Percentiles rank a stretch among this genome's conserved stretches.
Conservation (phyloP, 2,329 filamentous ascomycete genomes). For the Xylaria arbuscula region DNA sequence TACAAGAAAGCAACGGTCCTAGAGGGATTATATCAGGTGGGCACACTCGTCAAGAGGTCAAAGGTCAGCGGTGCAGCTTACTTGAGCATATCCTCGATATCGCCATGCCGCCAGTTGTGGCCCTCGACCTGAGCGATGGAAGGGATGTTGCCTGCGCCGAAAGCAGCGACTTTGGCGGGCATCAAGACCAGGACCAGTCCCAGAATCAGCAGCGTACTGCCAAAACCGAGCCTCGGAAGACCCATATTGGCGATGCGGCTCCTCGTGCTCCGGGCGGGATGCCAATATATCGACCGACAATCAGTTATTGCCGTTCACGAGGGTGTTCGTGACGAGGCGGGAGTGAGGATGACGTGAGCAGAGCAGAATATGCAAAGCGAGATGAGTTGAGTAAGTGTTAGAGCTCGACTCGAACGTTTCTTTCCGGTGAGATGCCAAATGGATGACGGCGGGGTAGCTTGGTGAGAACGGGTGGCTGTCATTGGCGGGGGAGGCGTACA, state of each 20-base stretch:
- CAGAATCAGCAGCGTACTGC: constrained; percentile 64
- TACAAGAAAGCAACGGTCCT: constrained; percentile 76
- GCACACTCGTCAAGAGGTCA: not conserved
- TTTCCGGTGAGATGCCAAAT: constrained; percentile 4
- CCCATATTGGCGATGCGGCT: constrained; percentile 55
- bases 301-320: not conserved
- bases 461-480: not conserved
- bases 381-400: not conserved
- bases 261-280: not conserved
- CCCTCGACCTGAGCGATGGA: constrained; percentile 72
- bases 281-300: not conserved
- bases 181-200: constrained; percentile 67
- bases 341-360: constrained; percentile 20
- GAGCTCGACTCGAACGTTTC: not conserved
- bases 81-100: constrained; percentile 85
- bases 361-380: not conserved
- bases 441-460: constrained; percentile 34
- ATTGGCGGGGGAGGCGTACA: constrained; percentile 22
- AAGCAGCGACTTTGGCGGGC: constrained; percentile 67
- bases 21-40: constrained; percentile 13
- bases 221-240: constrained; percentile 59
- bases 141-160: constrained; percentile 79
- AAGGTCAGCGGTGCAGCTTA: constrained; percentile 25
- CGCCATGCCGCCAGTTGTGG: constrained; percentile 77
- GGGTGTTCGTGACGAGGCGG: not conserved